Evolutionary conservation across 1,284 basidiomycete species (phyloP).

Genomic region (Laetiporus sulphureus): DNA sequence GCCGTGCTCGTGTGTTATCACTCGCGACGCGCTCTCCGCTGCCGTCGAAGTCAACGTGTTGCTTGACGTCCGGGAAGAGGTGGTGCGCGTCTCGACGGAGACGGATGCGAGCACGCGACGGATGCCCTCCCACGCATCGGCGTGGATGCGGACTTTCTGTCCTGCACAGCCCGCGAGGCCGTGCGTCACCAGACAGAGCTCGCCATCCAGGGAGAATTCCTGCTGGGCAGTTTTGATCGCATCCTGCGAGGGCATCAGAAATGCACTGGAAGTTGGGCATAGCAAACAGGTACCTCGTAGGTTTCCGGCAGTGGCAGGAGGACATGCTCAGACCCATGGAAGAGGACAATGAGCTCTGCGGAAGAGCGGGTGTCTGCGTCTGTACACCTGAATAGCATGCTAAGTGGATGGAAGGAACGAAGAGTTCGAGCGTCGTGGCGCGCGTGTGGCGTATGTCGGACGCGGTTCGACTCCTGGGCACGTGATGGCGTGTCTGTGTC

Average conservation of each 20-base stretch:
- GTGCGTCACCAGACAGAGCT: conserved; percentile 2
- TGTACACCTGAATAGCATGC: conserved; percentile 15
- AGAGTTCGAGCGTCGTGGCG: no score
- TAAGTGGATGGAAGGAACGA: no score
- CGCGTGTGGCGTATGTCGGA: no score
- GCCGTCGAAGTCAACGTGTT: no score
- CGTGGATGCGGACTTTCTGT: conserved; percentile 2
- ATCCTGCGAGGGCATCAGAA: no score
- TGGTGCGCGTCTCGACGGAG: neutral
- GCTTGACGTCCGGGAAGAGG: neutral
- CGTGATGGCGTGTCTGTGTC: no score
- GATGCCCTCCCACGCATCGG: conserved; percentile 1
- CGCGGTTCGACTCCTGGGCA: no score
- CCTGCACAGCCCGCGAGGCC: conserved; percentile 1
- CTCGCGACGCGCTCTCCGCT: conserved; percentile 4
- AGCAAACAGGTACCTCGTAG: conserved; percentile 17
- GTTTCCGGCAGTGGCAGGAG: conserved; percentile 14
- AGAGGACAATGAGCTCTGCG: conserved; percentile 16
- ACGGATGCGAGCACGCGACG: neutral
- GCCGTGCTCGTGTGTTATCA: conserved; percentile 3
- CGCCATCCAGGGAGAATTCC: neutral
- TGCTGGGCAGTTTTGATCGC: neutral
- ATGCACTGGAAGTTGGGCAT: no score
- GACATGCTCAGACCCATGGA: conserved; percentile 12
- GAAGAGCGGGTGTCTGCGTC: conserved; percentile 8